Evolutionary conservation across 495 filamentous ascomycete species (phyloP), one percentile per base, ranked within the genome.

Genomic region (Penicillium silybi): DNA sequence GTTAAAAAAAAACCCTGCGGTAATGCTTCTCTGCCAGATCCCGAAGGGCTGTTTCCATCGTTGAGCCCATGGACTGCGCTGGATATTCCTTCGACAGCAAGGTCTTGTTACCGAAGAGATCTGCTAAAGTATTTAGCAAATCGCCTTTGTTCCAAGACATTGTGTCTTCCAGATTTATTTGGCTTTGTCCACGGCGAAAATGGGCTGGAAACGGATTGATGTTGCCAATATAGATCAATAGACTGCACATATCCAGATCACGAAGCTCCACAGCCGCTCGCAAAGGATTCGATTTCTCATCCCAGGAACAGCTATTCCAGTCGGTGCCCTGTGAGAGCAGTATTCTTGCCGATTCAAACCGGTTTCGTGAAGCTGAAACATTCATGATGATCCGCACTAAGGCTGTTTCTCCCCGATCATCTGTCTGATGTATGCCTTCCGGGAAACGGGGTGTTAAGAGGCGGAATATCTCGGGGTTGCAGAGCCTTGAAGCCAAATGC

Each of bases 401-500:
- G 23, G 43, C 11, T 27, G 43, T 46, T 1, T 46, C 43, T 29
- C 43, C 43, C 11, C 5, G 19, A 32, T 34, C 13, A 32, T 46
- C 23, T 46, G 16, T 11, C 15, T 10, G 4, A 34, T 32, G 2
- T 7, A 48, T 39, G 3, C 45, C 34, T 27, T 48, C 45, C 10
- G 13, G 32, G 22, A 48, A 40, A 1, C 34, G 45, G 9, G 45
- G 20, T 3, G 6, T 2, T 2, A 48, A 27, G 46, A 65, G 56
- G 32, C 37, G 56, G 44, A 62, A 53, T 26, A 65, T 59, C 25
- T 53, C 48, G 34, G 56, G 62, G 37, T 65, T 62, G 52, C 56
- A 65, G 54, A 44, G 51, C 19, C 26, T 56, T 42, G 62, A 57
- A 38, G 62, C 62, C 41, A 59, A 34, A 50, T 65, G 59, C 43